Evolutionary conservation across 2,329 filamentous ascomycete genomes (phyloP).

Genomic region (Graphium sp.): DNA sequence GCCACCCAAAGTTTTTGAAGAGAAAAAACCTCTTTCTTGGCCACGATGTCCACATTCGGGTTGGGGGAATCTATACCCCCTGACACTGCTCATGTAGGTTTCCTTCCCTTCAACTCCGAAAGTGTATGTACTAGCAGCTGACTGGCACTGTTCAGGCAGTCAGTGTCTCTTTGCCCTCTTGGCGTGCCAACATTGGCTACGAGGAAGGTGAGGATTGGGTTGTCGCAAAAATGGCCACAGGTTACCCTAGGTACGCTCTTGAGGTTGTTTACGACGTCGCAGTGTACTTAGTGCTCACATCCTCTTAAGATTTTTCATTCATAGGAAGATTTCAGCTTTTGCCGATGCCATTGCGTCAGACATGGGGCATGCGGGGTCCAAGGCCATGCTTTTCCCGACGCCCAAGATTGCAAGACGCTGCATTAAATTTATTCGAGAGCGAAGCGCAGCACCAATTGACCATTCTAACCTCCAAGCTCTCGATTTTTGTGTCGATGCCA

Average conservation of each 20-base stretch:
- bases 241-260: constrained; percentile 84
- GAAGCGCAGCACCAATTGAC: constrained; percentile 31
- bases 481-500: constrained; percentile 43
- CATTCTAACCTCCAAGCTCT: constrained; percentile 33
- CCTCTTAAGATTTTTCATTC: constrained; percentile 74
- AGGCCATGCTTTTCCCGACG: constrained; percentile 74
- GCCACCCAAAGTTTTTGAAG: too few species aligned
- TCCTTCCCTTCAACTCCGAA: neutral
- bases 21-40: too few species aligned
- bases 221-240: constrained; percentile 67
- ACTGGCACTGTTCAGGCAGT: constrained; percentile 57
- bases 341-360: constrained; percentile 48
- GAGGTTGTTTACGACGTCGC: too few species aligned
- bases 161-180: constrained; percentile 89
- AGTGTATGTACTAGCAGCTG: neutral
- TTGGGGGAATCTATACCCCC: constrained; percentile 60
- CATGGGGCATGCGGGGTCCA: constrained; percentile 43
- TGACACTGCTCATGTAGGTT: constrained; percentile 60
- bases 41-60: constrained; percentile 14
- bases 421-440: constrained; percentile 50
- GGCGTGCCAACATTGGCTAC: constrained; percentile 80
- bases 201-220: constrained; percentile 87
- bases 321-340: constrained; percentile 64
- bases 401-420: constrained; percentile 54
- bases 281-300: too few species aligned